Evolutionary conservation across 495 filamentous ascomycete genomes (phyloP).

Genomic region (Aspergillus wentii): DNA sequence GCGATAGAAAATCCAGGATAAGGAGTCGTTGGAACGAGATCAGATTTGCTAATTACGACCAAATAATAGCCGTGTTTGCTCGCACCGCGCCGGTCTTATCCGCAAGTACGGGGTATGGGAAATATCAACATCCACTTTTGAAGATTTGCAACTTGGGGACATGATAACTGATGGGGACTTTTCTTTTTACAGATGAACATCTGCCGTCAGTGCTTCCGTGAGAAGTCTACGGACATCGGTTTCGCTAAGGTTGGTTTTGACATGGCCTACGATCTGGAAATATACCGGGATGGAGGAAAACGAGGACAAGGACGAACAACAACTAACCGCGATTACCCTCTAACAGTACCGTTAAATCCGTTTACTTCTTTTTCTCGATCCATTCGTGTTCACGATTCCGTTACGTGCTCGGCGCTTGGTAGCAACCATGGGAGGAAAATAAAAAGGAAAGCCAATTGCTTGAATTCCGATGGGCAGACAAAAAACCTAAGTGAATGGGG

Average conservation of each 20-base stretch:
- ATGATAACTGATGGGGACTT: slow-evolving; percentile 8
- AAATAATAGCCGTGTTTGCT: slow-evolving; percentile 92
- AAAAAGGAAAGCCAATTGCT: slow-evolving; percentile 5
- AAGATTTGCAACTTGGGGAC: neutral
- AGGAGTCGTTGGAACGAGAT: too few relatives aligned
- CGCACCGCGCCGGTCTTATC: slow-evolving; percentile 91
- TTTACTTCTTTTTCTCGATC: slow-evolving; percentile 26
- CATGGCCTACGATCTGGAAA: neutral
- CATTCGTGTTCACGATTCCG: slow-evolving; percentile 34
- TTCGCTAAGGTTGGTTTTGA: slow-evolving; percentile 77
- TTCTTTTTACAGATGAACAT: slow-evolving; percentile 64
- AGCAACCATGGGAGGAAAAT: slow-evolving; percentile 9
- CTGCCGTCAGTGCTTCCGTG: slow-evolving; percentile 99
- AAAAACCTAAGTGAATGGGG: slow-evolving; percentile 3
- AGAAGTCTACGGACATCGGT: slow-evolving; percentile 93
- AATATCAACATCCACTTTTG: slow-evolving; percentile 5
- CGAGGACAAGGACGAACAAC: neutral
- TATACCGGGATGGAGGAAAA: neutral
- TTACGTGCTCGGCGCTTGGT: slow-evolving; percentile 24
- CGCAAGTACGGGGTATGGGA: slow-evolving; percentile 97
- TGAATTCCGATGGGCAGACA: slow-evolving; percentile 7
- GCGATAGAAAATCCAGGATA: too few relatives aligned
- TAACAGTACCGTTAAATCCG: slow-evolving; percentile 50
- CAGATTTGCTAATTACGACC: slow-evolving; percentile 8
- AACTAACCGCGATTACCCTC: neutral